These are phyloP conservation scores for Ambrosia trifida DNA, from an alignment of 129 eudicot genomes.

Conservation along the genomic window DNA sequence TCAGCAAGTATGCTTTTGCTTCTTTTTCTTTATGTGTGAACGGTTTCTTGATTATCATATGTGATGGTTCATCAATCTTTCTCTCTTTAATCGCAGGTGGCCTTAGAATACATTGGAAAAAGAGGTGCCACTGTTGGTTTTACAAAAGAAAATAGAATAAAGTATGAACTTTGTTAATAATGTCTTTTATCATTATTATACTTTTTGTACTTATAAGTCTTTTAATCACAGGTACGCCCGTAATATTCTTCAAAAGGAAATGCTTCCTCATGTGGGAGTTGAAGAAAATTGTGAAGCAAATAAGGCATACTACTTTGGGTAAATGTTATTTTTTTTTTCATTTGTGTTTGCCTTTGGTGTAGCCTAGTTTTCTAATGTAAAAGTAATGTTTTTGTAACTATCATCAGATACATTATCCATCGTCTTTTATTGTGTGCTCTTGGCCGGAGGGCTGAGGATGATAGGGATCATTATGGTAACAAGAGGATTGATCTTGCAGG, in stretches of 20 bases:
- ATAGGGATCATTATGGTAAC: slow-evolving; percentile 97
- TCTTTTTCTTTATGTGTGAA: slow-evolving; percentile 8
- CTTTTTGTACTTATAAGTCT: background rate
- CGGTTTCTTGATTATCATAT: background rate
- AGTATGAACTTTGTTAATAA: slow-evolving; percentile 41
- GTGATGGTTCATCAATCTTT: background rate
- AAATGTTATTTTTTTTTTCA: slow-evolving; percentile 8
- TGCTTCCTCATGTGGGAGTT: slow-evolving; percentile 99
- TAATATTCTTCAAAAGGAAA: slow-evolving; percentile 90
- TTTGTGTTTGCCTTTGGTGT: background rate
- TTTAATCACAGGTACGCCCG: slow-evolving; percentile 66
- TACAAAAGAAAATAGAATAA: slow-evolving; percentile 84
- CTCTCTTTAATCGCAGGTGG: slow-evolving; percentile 53
- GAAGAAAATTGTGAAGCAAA: slow-evolving; percentile 94
- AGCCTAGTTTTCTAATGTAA: background rate
- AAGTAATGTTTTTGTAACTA: slow-evolving; percentile 3
- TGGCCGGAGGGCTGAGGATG: slow-evolving; percentile 96
- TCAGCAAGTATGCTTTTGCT: slow-evolving; percentile 57
- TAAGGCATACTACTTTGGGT: slow-evolving; percentile 95
- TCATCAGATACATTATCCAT: slow-evolving; percentile 76
- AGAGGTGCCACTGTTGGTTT: slow-evolving; percentile 94
- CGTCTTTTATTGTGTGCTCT: slow-evolving; percentile 91
- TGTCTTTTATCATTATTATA: background rate
- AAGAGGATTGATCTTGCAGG: slow-evolving; percentile 99
- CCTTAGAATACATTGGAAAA: slow-evolving; percentile 93